Evolutionary conservation across 2,329 filamentous ascomycete species (phyloP).

Genomic region (Drechslera avenae): DNA sequence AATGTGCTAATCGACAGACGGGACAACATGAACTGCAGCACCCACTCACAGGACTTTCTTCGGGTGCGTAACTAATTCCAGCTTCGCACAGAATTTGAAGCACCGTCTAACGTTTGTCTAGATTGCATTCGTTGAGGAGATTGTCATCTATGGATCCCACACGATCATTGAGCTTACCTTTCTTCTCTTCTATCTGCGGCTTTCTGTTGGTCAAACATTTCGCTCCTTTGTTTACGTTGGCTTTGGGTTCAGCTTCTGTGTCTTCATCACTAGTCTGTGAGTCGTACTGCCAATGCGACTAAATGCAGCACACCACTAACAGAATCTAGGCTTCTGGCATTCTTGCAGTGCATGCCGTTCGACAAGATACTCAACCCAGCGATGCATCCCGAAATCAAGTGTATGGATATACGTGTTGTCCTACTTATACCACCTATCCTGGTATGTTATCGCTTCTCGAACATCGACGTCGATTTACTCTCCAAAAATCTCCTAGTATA

Average conservation of each 20-base stretch:
- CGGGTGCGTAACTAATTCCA: no score
- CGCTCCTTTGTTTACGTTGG: conserved; percentile 1
- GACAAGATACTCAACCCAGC: conserved; percentile 7
- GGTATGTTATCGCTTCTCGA: neutral
- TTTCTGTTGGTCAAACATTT: no score
- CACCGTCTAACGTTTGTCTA: no score
- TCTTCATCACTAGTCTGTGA: neutral
- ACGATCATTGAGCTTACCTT: no score
- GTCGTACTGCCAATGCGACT: neutral
- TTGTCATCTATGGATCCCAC: no score
- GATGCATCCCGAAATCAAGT: neutral
- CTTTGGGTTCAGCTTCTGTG: neutral
- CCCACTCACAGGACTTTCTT: no score
- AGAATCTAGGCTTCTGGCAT: neutral
- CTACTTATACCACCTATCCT: conserved; percentile 2
- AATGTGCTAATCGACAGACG: no score
- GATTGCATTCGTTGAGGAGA: no score
- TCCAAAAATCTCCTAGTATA: neutral
- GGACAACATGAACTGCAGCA: no score
- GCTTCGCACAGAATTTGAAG: no score
- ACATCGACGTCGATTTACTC: no score
- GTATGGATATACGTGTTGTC: conserved; percentile 3
- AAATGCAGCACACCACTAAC: neutral
- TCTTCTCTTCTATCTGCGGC: no score
- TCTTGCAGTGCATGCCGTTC: conserved; percentile 6